A percentile compares a stretch with the other conserved stretches of the same genome.
These are phyloP conservation scores for Aureoboletus auriporus DNA, from an alignment of 768 basidiomycete genomes.

Conservation along the genomic window DNA sequence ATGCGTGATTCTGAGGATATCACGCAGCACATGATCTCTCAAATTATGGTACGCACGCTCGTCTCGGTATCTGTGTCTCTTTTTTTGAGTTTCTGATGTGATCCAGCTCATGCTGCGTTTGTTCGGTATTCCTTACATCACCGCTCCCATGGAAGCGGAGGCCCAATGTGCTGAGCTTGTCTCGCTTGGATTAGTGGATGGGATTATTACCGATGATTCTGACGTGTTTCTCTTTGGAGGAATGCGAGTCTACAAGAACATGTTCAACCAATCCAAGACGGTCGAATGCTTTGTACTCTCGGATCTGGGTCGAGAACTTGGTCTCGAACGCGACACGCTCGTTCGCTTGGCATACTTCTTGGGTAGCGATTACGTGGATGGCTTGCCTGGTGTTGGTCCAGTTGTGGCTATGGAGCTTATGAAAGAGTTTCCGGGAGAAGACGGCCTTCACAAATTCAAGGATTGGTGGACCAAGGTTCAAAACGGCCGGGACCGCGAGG, in stretches of 20 bases:
- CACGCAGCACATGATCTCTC: slow-evolving; percentile 90
- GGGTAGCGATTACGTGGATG: slow-evolving; percentile 96
- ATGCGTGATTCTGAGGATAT: slow-evolving; percentile 95
- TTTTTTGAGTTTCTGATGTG: slow-evolving; percentile 3
- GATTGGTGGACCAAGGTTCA: slow-evolving; percentile 96
- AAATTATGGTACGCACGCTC: slow-evolving; percentile 55
- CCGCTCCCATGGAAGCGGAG: slow-evolving; percentile 99
- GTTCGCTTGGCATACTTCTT: slow-evolving; percentile 89
- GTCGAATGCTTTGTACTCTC: slow-evolving; percentile 90
- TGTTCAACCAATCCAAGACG: slow-evolving; percentile 99
- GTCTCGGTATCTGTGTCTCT: not conserved
- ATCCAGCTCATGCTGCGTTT: slow-evolving; percentile 80
- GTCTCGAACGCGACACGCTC: slow-evolving; percentile 80
- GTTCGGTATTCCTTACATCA: slow-evolving; percentile 97
- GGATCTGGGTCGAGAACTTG: slow-evolving; percentile 85
- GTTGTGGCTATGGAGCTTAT: slow-evolving; percentile 95
- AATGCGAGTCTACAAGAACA: slow-evolving; percentile 94
- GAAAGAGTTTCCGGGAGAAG: slow-evolving; percentile 85
- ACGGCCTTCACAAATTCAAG: slow-evolving; percentile 82
- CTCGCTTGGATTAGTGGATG: slow-evolving; percentile 82
- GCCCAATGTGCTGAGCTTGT: slow-evolving; percentile 96
- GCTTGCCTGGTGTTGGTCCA: slow-evolving; percentile 87
- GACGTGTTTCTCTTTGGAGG: slow-evolving; percentile 99
- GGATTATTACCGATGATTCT: slow-evolving; percentile 98
- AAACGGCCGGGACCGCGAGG: slow-evolving; percentile 75